phyloP scores from a whole-genome alignment of 306 rosid species.

The Pyrus communis region DNA sequence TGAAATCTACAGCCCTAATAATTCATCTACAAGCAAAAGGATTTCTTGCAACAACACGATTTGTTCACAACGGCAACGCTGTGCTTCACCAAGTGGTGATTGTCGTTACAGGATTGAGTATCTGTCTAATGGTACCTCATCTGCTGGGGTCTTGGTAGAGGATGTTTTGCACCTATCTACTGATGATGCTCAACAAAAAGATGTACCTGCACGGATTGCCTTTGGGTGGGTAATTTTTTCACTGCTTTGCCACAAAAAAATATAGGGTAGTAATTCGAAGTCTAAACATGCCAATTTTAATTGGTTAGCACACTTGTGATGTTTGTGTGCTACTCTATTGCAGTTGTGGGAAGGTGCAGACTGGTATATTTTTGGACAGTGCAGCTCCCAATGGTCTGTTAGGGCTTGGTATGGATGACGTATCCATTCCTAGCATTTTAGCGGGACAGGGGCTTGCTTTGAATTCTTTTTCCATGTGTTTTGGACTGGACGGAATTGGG shows the following conservation, averaged over 20 bases:
- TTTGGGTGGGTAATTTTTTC: constrained; percentile 54
- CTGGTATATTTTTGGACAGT: constrained; percentile 54
- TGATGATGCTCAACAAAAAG: constrained; percentile 34
- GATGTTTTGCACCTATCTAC: constrained; percentile 70
- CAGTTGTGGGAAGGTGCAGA: constrained; percentile 84
- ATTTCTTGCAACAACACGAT: constrained; percentile 59
- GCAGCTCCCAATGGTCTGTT: constrained; percentile 87
- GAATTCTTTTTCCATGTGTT: constrained; percentile 91
- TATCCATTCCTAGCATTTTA: constrained; percentile 78
- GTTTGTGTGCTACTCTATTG: constrained; percentile 12
- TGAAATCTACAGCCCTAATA: constrained; percentile 52
- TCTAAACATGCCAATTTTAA: neutral
- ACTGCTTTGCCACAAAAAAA: neutral
- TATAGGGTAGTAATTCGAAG: neutral
- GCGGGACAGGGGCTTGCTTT: constrained; percentile 51
- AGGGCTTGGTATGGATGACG: constrained; percentile 67
- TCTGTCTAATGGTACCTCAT: constrained; percentile 55
- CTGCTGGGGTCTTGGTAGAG: constrained; percentile 67
- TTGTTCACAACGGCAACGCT: constrained; percentile 33
- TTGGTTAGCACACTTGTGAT: constrained; percentile 2
- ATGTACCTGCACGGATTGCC: constrained; percentile 37
- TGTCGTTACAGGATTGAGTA: constrained; percentile 56
- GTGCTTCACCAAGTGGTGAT: constrained; percentile 38
- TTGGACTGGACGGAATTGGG: constrained; percentile 54
- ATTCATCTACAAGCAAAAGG: constrained; percentile 54